Evolutionary conservation across 768 basidiomycete species (phyloP).

Genomic region (Boletales sp.): DNA sequence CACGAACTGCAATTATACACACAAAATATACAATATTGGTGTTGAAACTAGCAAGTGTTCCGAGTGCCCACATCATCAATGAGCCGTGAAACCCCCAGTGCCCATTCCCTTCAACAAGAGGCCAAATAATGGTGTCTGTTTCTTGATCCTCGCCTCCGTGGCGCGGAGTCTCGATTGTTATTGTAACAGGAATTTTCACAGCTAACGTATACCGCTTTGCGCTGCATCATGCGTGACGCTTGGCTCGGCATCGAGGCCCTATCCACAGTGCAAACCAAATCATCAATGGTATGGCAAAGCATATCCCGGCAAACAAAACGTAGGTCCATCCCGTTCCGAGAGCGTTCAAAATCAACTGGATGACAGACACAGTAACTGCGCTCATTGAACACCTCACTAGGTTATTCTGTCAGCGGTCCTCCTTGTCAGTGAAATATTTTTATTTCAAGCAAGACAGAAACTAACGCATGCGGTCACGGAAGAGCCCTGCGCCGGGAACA

Average conservation of each 20-base stretch:
- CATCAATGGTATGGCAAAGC: constrained; percentile 45
- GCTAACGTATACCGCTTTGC: no score
- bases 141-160: no score
- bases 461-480: constrained; percentile 71
- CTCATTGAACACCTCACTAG: constrained; percentile 62
- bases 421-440: neutral
- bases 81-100: no score
- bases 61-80: no score
- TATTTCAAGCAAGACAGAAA: constrained; percentile 6
- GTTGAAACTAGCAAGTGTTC: no score
- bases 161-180: no score
- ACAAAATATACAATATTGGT: no score
- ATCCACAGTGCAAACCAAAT: constrained; percentile 47
- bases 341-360: constrained; percentile 56
- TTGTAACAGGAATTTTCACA: no score
- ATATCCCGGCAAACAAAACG: constrained; percentile 50
- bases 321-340: constrained; percentile 73
- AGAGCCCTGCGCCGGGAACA: constrained; percentile 58
- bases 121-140: no score
- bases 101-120: no score
- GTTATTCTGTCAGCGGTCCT: constrained; percentile 51
- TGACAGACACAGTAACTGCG: constrained; percentile 58
- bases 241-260: constrained; percentile 53
- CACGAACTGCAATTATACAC: no score
- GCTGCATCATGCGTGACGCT: constrained; percentile 15